A percentile compares a stretch with the other conserved stretches of the same genome.
Evolutionary conservation across 768 basidiomycete genomes (phyloP).

Genomic region (Auricularia sp.): DNA sequence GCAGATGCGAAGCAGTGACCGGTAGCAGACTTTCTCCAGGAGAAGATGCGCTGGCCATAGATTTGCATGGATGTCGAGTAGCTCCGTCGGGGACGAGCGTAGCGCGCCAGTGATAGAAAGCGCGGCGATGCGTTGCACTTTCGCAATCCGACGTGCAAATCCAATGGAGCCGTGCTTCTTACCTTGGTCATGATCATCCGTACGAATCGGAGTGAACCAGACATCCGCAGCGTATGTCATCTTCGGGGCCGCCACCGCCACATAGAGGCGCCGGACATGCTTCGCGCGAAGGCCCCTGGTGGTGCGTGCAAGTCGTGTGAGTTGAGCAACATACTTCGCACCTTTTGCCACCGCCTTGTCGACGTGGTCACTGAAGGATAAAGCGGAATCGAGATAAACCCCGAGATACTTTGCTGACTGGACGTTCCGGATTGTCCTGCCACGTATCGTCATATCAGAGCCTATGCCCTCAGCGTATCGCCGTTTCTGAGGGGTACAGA

Average conservation of each 20-base stretch:
- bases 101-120: constrained; percentile 16
- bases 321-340: constrained; percentile 17
- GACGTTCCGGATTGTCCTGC: not conserved
- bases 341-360: not conserved
- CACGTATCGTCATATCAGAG: not conserved
- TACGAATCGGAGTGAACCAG: constrained; percentile 15
- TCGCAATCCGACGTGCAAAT: constrained; percentile 7
- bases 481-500: not conserved
- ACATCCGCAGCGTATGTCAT: constrained; percentile 19
- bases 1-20: constrained; percentile 10
- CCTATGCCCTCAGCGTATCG: too few relatives aligned
- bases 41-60: constrained; percentile 13
- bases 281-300: constrained; percentile 11
- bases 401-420: not conserved
- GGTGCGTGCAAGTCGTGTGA: constrained; percentile 10
- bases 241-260: constrained; percentile 18
- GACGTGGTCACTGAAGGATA: not conserved
- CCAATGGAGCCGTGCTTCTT: not conserved
- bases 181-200: constrained; percentile 12
- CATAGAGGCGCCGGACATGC: constrained; percentile 17
- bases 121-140: constrained; percentile 16
- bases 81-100: constrained; percentile 15
- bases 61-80: constrained; percentile 14
- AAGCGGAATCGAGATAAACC: not conserved
- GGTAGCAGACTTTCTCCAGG: constrained; percentile 10